Percentiles rank a stretch among this genome's conserved stretches.
Evolutionary conservation across 176 grass and related monocot genomes (phyloP).

Genomic region (Ensete ventricosum): DNA sequence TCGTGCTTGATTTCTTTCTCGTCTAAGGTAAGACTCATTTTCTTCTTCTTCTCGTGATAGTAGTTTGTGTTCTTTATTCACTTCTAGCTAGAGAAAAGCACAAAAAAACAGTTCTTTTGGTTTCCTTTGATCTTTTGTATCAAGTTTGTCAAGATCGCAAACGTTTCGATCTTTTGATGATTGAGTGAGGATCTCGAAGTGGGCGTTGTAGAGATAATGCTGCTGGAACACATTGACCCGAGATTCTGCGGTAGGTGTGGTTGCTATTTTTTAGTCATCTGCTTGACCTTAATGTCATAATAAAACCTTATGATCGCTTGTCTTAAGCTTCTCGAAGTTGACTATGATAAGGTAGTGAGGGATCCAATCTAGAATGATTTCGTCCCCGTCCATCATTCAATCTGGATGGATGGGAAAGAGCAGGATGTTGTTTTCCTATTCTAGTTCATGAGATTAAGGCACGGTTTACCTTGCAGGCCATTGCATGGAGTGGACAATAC

Average conservation of each 20-base stretch:
- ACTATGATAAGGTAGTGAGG: not conserved
- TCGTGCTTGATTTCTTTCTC: not conserved
- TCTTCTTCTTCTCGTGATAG: too few species aligned
- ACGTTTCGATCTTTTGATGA: not conserved
- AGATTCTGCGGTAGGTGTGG: not conserved
- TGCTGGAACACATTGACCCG: not conserved
- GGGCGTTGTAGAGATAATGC: not conserved
- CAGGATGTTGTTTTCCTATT: too few species aligned
- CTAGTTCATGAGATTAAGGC: too few species aligned
- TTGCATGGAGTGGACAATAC: not conserved
- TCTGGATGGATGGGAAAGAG: too few species aligned
- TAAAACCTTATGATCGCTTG: not conserved
- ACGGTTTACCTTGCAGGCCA: not conserved
- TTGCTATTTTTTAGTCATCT: too few species aligned
- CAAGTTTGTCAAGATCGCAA: not conserved
- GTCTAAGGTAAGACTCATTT: not conserved
- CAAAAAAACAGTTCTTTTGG: not conserved
- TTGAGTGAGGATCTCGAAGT: too few species aligned
- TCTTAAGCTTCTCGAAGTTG: not conserved
- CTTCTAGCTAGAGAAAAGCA: not conserved
- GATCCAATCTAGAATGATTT: not conserved
- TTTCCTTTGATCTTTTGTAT: not conserved
- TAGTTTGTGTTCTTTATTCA: not conserved
- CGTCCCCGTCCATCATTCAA: too few species aligned
- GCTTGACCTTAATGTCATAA: too few species aligned